Conservation (phyloP, 176 grass and related monocot genomes). For the Otatea glauca region DNA sequence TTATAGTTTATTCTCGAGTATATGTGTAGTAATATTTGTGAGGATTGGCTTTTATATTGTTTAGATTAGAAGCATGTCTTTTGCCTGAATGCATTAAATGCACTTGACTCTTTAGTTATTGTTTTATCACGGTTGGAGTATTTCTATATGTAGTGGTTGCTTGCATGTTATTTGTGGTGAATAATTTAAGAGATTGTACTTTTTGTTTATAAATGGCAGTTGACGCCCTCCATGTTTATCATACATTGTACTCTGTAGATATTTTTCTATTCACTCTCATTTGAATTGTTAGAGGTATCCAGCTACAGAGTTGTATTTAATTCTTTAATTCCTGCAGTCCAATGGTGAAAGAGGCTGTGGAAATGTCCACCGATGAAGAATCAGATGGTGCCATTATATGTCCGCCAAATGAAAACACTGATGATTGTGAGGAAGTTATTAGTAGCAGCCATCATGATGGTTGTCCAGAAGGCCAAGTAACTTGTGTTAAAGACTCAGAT, state of each 20-base stretch:
- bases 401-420: slow-evolving; percentile 48
- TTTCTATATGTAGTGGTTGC: slow-evolving; percentile 20
- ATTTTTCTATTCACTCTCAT: slow-evolving; percentile 26
- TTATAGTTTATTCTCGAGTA: slow-evolving; percentile 13
- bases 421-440: slow-evolving; percentile 42
- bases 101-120: background rate
- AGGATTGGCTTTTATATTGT: background rate
- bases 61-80: slow-evolving; percentile 22
- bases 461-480: slow-evolving; percentile 39
- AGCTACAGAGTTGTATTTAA: slow-evolving; percentile 10
- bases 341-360: slow-evolving; percentile 67
- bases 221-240: background rate
- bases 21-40: slow-evolving; percentile 5
- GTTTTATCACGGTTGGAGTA: slow-evolving; percentile 8
- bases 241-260: background rate
- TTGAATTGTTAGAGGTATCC: slow-evolving; percentile 23
- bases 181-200: slow-evolving; percentile 32
- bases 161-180: slow-evolving; percentile 27
- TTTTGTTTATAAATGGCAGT: slow-evolving; percentile 34
- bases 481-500: slow-evolving; percentile 38
- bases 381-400: slow-evolving; percentile 58
- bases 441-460: slow-evolving; percentile 44
- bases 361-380: slow-evolving; percentile 69
- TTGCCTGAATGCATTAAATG: slow-evolving; percentile 33
- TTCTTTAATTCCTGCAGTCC: slow-evolving; percentile 49